Evolutionary conservation across 495 filamentous ascomycete species (phyloP), one percentile per base, ranked within the genome.

Genomic region (Penicillium arizonense): DNA sequence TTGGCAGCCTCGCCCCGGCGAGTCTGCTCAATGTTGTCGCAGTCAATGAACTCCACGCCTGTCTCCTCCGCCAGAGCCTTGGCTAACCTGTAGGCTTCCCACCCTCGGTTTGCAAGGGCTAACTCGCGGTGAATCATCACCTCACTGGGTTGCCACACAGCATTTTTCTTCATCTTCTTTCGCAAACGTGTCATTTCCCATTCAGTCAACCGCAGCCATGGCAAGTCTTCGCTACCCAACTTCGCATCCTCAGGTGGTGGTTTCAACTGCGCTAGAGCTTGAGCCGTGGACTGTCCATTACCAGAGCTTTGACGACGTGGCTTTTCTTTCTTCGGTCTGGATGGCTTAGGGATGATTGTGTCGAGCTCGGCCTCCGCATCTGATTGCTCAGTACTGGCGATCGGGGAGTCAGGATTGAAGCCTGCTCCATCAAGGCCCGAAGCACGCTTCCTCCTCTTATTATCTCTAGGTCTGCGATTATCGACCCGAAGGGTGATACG

Each of bases 161-260:
- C 89, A 59, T 98, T 98, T 80, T 98, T 98, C 76, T 98, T 98
- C 94, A 98, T 98, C 46, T 90, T 82, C 72, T 97, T 97, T 41
- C 94, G 80, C 12, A 98, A 76, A 44, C 85, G 86, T 3, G 90
- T 92, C 73, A 98, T 90, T 59, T 98, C 94, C 71, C 85, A 97
- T 23, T 87, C 82, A 0, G 91, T 97, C 35, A 98, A 79, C 47
- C 90, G 87, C 55, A 93, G 78, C 94, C 94, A 98, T 1, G 94
- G 94, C 26, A 87, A 75, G 61, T 93, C 83, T 51, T 82, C 74
- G 60, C 88, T 90, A 14, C 94, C 94, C 6, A 74, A 63, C 28
- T 82, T 77, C 13, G 89, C 88, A 66, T 93, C 84, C 28, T 83
- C 78, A 0, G 91, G 91, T 2, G 91, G 91, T 7, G 89, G 88